Base-by-base conservation (phyloP, 1,284 basidiomycete genomes). In the Cryptococcus amylolentus region DNA sequence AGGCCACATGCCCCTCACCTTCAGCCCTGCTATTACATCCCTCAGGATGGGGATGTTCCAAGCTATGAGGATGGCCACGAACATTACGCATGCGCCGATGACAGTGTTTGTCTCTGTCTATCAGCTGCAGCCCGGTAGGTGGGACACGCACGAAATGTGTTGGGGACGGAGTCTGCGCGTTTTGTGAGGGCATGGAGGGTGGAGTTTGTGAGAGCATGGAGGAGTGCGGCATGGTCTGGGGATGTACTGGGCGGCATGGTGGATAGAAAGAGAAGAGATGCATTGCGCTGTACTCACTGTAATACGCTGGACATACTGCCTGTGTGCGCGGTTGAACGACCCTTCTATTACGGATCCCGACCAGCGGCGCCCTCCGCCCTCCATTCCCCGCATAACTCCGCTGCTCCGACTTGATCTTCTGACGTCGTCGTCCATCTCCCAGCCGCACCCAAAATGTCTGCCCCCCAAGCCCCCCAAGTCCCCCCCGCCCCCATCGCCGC, bases 401-500 rank as follows among this genome's bases (percentile, higher is more conserved):
- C 27, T 26, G n/a, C 12, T 38, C 16, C 16, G 31, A n/a, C 28
- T 52, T 35, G 23, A 23, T 23, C 23, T 23, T 23, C 23, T 35
- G 23, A 20, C 49, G 31, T 31, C 26, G n/a, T 41, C 26, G 18
- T 45, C 18, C 20, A 52, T 27, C 46, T n/a, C 42, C 42, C 52
- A 52, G 49, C 51, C 44, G 45, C 12, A 16, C 52, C 53, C 57
- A 63, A 47, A 47, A 65, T 65, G 58, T 65, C 70, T 38, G 58
- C 64, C 41, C 58, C 63, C 26, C 52, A 55, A 45, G 44, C 62
- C 49, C 44, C 56, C 27, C 53, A 62, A 46, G 56, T 60, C 16
- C 60, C 68, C 27, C 58, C 67, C n/a, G 64, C 62, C 13, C 55
- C 72, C 38, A 57, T 68, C 79, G 49, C 62, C 16, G 84, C 85